phyloP scores from a whole-genome alignment of 1,139 yeast species.

The Kurtzmaniella quercitrusa region DNA sequence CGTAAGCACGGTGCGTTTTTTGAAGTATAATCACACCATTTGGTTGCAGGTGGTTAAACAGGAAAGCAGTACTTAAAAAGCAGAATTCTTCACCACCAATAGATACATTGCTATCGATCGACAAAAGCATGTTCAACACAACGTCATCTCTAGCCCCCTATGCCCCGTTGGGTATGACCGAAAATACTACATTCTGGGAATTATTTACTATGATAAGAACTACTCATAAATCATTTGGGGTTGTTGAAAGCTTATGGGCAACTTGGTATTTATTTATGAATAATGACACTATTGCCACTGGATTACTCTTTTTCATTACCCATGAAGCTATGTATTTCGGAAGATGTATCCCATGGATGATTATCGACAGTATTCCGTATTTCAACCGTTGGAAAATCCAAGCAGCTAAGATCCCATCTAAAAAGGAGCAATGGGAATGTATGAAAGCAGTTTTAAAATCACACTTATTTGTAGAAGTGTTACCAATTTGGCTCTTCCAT shows the following conservation, averaged over 20 bases:
- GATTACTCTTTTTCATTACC: constrained; percentile 63
- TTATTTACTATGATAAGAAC: constrained; percentile 4
- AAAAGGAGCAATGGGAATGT: constrained; percentile 88
- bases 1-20: neutral
- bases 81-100: neutral
- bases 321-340: constrained; percentile 85
- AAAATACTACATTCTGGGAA: constrained; percentile 1
- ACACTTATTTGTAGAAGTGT: constrained; percentile 86
- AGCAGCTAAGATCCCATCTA: constrained; percentile 70
- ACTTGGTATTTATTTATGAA: constrained; percentile 69
- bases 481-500: constrained; percentile 96
- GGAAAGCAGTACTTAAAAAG: neutral
- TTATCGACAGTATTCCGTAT: constrained; percentile 71
- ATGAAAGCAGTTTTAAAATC: constrained; percentile 76
- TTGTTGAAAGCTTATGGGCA: constrained; percentile 66
- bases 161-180: neutral
- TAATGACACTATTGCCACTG: constrained; percentile 81
- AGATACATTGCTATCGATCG: no score
- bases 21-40: neutral
- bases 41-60: neutral
- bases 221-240: constrained; percentile 2
- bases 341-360: constrained; percentile 79
- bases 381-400: constrained; percentile 80
- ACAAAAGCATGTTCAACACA: constrained; percentile 4
- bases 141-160: constrained; percentile 5